Evolutionary conservation across 805 yeast genomes (phyloP), one percentile per base, ranked within the genome.

Genomic region (Yarrowia sp.): DNA sequence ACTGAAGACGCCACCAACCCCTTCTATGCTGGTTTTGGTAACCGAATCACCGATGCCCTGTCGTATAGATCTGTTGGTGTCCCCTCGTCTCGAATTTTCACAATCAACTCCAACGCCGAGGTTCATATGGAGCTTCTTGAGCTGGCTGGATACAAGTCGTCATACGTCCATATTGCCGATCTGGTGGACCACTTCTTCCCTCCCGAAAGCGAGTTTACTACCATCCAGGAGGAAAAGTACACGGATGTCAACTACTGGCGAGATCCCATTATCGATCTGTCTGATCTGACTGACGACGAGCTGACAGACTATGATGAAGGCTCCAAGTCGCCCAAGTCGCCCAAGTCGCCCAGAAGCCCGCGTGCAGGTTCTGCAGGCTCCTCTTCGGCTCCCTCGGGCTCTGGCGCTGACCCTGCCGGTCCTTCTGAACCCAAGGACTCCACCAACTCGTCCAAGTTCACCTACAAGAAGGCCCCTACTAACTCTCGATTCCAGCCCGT

Each of bases 111-210:
- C 1, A 91, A 90, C 68, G 97, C 98, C 2, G 98, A 95, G 69
- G 99, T 95, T 45, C 97, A 91, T 78, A 89, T 95, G 96, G 99
- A 95, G 76, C 81, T 95, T 68, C 79, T 95, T 64, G 98, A 95
- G 74, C 80, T 95, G 72, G 96, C 98, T 0, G 99, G 99, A 2
- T 90, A 89, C 75, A 89, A 84, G 72, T 87, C 95, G 62, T 86
- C 96, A 0, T 95, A 95, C 74, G 84, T 95, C 60, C 87, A 86
- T 68, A 93, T 95, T 72, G 90, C 95, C 50, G 98, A 95, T 74
- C 80, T 95, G 64, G 98, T 95, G 11, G 99, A 95, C 76, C 98
- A 95, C 75, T 92, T 92, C 75, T 95, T 95, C 81, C 99, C 99
- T 8, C 97, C 98, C 0, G 88, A 85, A 50, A 77, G 70, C 58